phyloP scores from a whole-genome alignment of 805 yeast species.

The Clavispora carvajalis region DNA sequence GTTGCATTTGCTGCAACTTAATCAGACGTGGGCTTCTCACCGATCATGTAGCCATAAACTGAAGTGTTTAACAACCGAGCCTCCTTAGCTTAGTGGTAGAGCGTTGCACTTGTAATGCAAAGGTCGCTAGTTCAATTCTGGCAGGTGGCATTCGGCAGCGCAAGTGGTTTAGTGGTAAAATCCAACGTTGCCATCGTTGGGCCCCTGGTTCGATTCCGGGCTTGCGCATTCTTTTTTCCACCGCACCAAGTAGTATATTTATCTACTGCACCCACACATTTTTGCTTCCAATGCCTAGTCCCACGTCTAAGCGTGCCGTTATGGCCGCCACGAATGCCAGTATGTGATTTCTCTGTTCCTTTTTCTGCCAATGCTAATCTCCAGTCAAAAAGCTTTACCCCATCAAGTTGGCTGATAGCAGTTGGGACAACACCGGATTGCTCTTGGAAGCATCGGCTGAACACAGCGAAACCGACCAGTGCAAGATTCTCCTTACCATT shows the following conservation, averaged over 20 bases:
- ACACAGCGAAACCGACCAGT: conserved; percentile 11
- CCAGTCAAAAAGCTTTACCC: conserved; percentile 77
- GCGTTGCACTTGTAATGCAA: conserved; percentile 99
- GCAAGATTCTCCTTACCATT: conserved; percentile 59
- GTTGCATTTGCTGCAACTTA: too few species aligned
- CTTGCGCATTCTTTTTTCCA: conserved; percentile 18
- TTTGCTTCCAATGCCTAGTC: conserved; percentile 8
- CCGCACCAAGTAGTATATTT: too few species aligned
- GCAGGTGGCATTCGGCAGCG: conserved; percentile 25
- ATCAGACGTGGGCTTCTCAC: too few species aligned
- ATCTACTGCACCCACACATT: too few species aligned
- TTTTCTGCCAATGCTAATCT: conserved; percentile 15
- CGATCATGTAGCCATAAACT: too few species aligned
- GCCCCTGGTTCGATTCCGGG: conserved; percentile 20
- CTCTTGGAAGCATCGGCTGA: conserved; percentile 58
- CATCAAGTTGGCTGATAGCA: conserved; percentile 66
- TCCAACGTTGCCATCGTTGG: conserved; percentile 18
- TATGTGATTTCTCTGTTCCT: conserved; percentile 17
- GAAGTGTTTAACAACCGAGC: conserved; percentile 44
- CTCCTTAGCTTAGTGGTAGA: conserved; percentile 99
- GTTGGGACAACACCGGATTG: conserved; percentile 97
- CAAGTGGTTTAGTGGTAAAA: conserved; percentile 17
- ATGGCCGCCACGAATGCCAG: conserved; percentile 34
- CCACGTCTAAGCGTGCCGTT: conserved; percentile 42
- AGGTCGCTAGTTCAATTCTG: conserved; percentile 68